phyloP scores from a whole-genome alignment of 176 grass and related monocot genomes.

The Hsuehochloa calcarea region DNA sequence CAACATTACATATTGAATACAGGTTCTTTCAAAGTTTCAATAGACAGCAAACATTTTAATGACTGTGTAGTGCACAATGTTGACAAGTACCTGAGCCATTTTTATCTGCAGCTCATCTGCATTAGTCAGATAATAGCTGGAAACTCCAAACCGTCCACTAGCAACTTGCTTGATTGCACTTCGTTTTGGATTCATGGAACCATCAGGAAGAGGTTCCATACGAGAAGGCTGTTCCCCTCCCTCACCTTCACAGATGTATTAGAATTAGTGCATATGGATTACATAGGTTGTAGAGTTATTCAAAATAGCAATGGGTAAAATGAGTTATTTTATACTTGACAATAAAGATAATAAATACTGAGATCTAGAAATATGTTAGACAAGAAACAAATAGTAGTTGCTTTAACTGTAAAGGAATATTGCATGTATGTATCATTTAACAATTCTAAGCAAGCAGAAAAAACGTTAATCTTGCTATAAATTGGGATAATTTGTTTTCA shows the following conservation, averaged over 20 bases:
- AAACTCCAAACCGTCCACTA: slow-evolving; percentile 95
- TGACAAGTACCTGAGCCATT: slow-evolving; percentile 90
- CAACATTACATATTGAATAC: not conserved
- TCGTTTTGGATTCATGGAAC: slow-evolving; percentile 89
- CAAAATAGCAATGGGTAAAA: slow-evolving; percentile 24
- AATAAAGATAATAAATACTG: not conserved
- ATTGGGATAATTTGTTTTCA: not conserved
- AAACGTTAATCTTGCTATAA: not conserved
- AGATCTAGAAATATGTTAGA: not conserved
- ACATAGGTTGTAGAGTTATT: not conserved
- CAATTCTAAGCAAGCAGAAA: not conserved
- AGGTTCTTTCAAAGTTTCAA: slow-evolving; percentile 34
- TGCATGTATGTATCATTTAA: not conserved
- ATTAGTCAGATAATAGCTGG: slow-evolving; percentile 94
- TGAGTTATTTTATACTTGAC: not conserved
- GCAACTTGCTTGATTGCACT: slow-evolving; percentile 99
- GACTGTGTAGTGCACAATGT: not conserved
- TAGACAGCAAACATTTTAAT: slow-evolving; percentile 15
- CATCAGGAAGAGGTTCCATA: slow-evolving; percentile 86
- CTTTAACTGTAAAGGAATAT: slow-evolving; percentile 17
- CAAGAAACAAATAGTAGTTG: not conserved
- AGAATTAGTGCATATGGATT: slow-evolving; percentile 6
- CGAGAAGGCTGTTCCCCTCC: slow-evolving; percentile 95
- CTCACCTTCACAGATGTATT: slow-evolving; percentile 60
- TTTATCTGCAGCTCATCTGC: slow-evolving; percentile 99